Conservation (phyloP, 2,329 filamentous ascomycete species). For the Gremmenia infestans region DNA sequence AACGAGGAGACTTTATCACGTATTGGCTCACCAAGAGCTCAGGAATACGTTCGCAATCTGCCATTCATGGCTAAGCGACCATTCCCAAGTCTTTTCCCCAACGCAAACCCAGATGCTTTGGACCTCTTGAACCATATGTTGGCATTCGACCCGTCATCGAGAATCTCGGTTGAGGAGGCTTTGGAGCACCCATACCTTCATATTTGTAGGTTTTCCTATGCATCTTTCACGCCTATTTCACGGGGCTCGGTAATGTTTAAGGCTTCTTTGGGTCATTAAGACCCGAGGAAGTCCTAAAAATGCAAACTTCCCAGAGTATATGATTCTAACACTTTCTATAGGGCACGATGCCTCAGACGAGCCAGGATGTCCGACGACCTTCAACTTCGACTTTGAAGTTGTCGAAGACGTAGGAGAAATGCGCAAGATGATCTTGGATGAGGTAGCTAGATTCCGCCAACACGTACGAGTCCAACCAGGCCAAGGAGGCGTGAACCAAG, state of each 20-base stretch:
- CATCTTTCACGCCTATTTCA: no score
- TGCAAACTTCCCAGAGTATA: not conserved
- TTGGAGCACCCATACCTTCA: constrained; percentile 94
- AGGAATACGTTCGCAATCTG: constrained; percentile 97
- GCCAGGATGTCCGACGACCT: constrained; percentile 85
- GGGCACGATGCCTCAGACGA: constrained; percentile 96
- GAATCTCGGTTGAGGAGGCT: constrained; percentile 90
- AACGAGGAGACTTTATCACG: constrained; percentile 91
- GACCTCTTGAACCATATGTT: constrained; percentile 96
- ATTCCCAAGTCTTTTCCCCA: constrained; percentile 84
- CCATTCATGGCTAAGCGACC: constrained; percentile 91
- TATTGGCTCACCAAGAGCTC: constrained; percentile 90
- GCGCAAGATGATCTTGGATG: constrained; percentile 95
- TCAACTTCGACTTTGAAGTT: constrained; percentile 98
- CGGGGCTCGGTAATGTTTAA: not conserved
- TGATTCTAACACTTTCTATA: constrained; percentile 34
- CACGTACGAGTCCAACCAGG: constrained; percentile 33
- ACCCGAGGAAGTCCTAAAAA: not conserved
- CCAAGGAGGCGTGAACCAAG: constrained; percentile 24
- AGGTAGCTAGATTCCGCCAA: constrained; percentile 80
- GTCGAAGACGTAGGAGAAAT: constrained; percentile 92
- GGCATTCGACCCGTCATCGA: constrained; percentile 88
- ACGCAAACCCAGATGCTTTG: constrained; percentile 92
- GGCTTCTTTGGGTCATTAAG: not conserved
- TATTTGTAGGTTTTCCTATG: constrained; percentile 46